Evolutionary conservation across 2,329 filamentous ascomycete genomes (phyloP).

Genomic region (Phoma herbarum): DNA sequence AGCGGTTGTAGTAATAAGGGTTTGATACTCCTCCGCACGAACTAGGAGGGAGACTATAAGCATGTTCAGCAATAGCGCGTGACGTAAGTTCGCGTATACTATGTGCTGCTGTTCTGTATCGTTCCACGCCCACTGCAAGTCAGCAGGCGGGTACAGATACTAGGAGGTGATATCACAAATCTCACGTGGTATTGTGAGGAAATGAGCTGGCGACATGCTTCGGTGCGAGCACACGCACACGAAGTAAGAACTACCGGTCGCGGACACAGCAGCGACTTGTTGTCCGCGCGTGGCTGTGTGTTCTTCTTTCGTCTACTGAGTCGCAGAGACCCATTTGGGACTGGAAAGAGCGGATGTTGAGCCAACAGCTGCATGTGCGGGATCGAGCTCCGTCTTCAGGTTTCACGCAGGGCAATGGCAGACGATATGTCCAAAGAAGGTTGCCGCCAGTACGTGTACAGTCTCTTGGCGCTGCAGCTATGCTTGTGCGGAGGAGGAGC

Average conservation of each 20-base stretch:
- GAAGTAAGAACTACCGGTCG: too few species aligned
- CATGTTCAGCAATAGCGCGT: not conserved
- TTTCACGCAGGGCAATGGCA: constrained; percentile 1
- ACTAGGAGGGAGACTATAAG: too few species aligned
- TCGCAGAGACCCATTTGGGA: not conserved
- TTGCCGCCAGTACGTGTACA: constrained; percentile 6
- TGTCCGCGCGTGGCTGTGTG: too few species aligned
- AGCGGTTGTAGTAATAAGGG: too few species aligned
- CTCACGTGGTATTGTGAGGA: constrained; percentile 3
- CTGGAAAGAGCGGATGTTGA: not conserved
- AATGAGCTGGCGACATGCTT: too few species aligned
- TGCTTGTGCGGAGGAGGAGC: constrained; percentile 3
- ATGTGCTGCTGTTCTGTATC: too few species aligned
- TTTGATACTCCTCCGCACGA: too few species aligned
- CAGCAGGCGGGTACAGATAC: not conserved
- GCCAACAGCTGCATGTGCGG: constrained; percentile 14
- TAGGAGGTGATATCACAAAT: not conserved
- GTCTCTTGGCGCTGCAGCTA: constrained; percentile 4
- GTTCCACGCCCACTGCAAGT: not conserved
- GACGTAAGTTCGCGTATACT: too few species aligned
- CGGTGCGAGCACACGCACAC: too few species aligned
- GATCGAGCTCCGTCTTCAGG: constrained; percentile 1
- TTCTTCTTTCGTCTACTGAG: too few species aligned
- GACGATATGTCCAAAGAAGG: constrained; percentile 9
- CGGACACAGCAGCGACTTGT: too few species aligned